Conservation (phyloP, 2,329 filamentous ascomycete genomes). For the Conoideocrella luteorostrata region DNA sequence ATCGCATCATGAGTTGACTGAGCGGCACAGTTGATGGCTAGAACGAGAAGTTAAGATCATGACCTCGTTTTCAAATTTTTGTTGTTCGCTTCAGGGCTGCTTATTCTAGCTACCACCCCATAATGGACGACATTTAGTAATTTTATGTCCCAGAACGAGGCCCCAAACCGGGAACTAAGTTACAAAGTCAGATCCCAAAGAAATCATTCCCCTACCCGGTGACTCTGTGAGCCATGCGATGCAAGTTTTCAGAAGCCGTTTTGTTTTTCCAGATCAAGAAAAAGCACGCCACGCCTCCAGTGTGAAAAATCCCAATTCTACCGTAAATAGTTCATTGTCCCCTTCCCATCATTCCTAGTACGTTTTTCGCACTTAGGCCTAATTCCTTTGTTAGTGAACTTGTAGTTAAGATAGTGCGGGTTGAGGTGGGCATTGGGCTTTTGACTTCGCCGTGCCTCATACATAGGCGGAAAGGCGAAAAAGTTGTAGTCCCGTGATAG, state of each 20-base stretch:
- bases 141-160: conserved; percentile 26
- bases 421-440: too few species aligned
- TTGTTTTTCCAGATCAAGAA: conserved; percentile 19
- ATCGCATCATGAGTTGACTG: too few species aligned
- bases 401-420: not conserved
- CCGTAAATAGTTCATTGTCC: conserved; percentile 7
- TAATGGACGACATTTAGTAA: conserved; percentile 22
- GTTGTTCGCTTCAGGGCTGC: conserved; percentile 24
- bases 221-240: conserved; percentile 30
- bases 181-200: conserved; percentile 30
- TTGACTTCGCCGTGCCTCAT: too few species aligned
- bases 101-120: conserved; percentile 22
- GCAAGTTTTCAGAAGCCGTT: conserved; percentile 23
- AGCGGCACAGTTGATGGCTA: too few species aligned
- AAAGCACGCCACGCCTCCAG: conserved; percentile 32
- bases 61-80: conserved; percentile 27
- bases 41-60: conserved; percentile 22
- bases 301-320: conserved; percentile 5
- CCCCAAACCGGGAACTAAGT: conserved; percentile 29
- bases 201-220: conserved; percentile 11
- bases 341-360: conserved; percentile 6
- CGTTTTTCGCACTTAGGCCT: conserved; percentile 11
- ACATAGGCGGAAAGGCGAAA: too few species aligned
- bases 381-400: not conserved
- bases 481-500: too few species aligned